Conservation (phyloP, 1,284 basidiomycete genomes). For the Ustilago tritici region DNA sequence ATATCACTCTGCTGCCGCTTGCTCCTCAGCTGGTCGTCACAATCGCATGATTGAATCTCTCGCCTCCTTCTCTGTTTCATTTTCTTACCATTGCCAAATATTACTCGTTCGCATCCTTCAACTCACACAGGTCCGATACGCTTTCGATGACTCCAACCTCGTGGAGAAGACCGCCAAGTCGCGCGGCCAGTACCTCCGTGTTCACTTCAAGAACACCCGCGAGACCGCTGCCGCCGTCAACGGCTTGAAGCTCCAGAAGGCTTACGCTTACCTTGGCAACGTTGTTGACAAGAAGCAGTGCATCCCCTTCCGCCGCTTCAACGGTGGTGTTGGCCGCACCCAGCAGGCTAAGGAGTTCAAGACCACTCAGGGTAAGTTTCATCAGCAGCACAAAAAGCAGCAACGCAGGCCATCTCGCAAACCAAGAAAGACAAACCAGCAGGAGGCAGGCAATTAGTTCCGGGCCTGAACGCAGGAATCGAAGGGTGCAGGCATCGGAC, state of each 20-base stretch:
- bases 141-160: slow-evolving; percentile 68
- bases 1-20: background rate
- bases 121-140: slow-evolving; percentile 65
- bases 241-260: slow-evolving; percentile 96
- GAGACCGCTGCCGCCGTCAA: slow-evolving; percentile 71
- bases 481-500: too few species aligned
- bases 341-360: slow-evolving; percentile 98
- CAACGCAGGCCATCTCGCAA: background rate
- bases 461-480: background rate
- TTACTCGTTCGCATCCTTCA: background rate
- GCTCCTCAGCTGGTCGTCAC: slow-evolving; percentile 20
- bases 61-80: background rate
- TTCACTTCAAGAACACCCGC: slow-evolving; percentile 99
- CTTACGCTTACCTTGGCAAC: slow-evolving; percentile 92
- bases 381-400: background rate
- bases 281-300: slow-evolving; percentile 97
- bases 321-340: slow-evolving; percentile 96
- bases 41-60: background rate
- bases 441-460: background rate
- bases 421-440: background rate
- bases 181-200: slow-evolving; percentile 95
- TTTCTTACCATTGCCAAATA: slow-evolving; percentile 23
- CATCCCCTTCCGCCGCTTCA: slow-evolving; percentile 96
- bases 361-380: slow-evolving; percentile 86
- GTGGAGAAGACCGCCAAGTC: slow-evolving; percentile 72